Conservation (phyloP, 1,284 basidiomycete genomes). For the Boletellus deceptivus region DNA sequence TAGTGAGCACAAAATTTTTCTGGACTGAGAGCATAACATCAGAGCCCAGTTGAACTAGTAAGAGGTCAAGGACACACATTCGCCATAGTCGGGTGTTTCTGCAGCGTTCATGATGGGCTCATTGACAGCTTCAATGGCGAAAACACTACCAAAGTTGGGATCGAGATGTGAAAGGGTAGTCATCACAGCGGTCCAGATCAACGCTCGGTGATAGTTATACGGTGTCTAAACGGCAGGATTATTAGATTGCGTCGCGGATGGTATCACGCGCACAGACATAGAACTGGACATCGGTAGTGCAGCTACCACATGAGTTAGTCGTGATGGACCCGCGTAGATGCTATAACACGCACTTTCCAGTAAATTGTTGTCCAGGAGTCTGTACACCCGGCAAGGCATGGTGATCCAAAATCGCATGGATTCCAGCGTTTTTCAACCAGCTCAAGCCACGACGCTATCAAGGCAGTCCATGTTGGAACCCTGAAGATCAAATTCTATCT, state of each 20-base stretch:
- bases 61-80: slow-evolving; percentile 43
- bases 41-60: slow-evolving; percentile 1
- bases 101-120: slow-evolving; percentile 70
- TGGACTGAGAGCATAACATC: slow-evolving; percentile 50
- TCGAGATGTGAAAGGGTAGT: slow-evolving; percentile 68
- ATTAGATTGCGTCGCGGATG: slow-evolving; percentile 2
- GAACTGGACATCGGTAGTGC: slow-evolving; percentile 68
- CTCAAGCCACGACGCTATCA: slow-evolving; percentile 56
- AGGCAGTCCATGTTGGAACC: neutral
- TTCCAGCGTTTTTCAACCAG: slow-evolving; percentile 59
- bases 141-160: slow-evolving; percentile 62
- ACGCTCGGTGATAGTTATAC: slow-evolving; percentile 69
- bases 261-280: slow-evolving; percentile 45
- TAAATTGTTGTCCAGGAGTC: slow-evolving; percentile 56
- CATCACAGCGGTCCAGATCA: slow-evolving; percentile 78
- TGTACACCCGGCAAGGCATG: slow-evolving; percentile 76
- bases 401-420: slow-evolving; percentile 68
- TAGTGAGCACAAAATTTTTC: slow-evolving; percentile 62
- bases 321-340: slow-evolving; percentile 3
- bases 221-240: slow-evolving; percentile 44
- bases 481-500: neutral
- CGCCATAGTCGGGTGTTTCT: slow-evolving; percentile 64
- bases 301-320: slow-evolving; percentile 37
- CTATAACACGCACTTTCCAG: slow-evolving; percentile 51
- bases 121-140: slow-evolving; percentile 71